A percentile compares a stretch with the other conserved stretches of the same genome.
These are phyloP conservation scores for Hypoxylon intermedium DNA, from an alignment of 495 filamentous ascomycete genomes.

Conservation along the genomic window DNA sequence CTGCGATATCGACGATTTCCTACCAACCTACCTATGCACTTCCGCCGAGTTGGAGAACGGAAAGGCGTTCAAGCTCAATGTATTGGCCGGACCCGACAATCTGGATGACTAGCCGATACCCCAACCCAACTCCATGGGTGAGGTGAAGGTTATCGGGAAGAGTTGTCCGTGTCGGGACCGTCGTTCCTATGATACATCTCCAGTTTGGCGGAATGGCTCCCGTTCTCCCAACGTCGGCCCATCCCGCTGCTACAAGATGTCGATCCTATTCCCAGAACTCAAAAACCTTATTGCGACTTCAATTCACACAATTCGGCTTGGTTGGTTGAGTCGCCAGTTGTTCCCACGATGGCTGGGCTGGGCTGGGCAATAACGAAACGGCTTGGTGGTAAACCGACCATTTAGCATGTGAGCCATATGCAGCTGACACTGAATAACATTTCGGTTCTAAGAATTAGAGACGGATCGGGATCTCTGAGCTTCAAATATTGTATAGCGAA, in stretches of 20 bases:
- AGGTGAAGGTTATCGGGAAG: conserved; percentile 13
- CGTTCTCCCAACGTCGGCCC: conserved; percentile 15
- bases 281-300: conserved; percentile 33
- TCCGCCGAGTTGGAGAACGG: background rate
- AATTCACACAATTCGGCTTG: background rate
- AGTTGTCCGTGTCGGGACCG: conserved; percentile 19
- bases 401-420: too few species aligned
- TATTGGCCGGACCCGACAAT: conserved; percentile 31
- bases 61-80: conserved; percentile 18
- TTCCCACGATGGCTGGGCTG: too few species aligned
- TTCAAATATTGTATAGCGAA: too few species aligned
- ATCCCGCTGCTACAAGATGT: conserved; percentile 25
- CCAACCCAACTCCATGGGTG: conserved; percentile 32
- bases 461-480: too few species aligned
- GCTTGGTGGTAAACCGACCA: too few species aligned
- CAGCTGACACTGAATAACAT: too few species aligned
- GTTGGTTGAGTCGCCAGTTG: background rate
- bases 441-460: too few species aligned
- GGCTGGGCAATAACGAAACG: too few species aligned
- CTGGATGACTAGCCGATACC: conserved; percentile 20
- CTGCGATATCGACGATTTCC: too few species aligned
- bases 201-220: conserved; percentile 10
- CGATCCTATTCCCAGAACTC: conserved; percentile 19
- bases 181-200: conserved; percentile 20
- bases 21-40: background rate